Conservation (phyloP, 2,329 filamentous ascomycete species). For the Xylariales sp. region DNA sequence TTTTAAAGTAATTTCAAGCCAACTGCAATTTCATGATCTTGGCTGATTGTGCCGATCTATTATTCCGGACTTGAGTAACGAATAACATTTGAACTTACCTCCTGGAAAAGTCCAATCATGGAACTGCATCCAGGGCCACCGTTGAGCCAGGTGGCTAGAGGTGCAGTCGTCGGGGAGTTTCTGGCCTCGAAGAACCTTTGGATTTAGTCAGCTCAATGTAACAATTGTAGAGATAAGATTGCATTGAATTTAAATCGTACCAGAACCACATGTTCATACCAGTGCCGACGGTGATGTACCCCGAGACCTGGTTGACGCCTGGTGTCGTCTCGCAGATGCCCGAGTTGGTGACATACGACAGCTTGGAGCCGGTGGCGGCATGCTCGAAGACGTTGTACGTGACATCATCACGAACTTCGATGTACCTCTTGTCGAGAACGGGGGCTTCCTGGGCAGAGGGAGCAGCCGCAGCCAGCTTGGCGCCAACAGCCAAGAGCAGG, state of each 20-base stretch:
- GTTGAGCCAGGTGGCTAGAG: conserved; percentile 31
- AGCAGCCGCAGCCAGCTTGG: not conserved
- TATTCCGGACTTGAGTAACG: no score
- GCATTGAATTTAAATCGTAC: conserved; percentile 14
- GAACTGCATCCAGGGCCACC: conserved; percentile 35
- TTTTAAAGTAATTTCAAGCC: not conserved
- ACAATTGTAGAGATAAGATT: not conserved
- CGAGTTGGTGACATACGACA: conserved; percentile 46
- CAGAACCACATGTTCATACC: conserved; percentile 41
- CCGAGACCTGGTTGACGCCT: conserved; percentile 45
- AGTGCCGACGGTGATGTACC: conserved; percentile 42
- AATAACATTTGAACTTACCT: conserved; percentile 12
- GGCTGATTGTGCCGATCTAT: no score
- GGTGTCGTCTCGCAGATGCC: conserved; percentile 46
- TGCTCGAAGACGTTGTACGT: conserved; percentile 42
- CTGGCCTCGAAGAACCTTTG: conserved; percentile 32
- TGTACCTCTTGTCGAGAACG: conserved; percentile 11
- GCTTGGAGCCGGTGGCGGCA: conserved; percentile 35
- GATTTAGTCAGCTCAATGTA: no score
- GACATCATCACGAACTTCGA: conserved; percentile 12
- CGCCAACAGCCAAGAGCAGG: not conserved
- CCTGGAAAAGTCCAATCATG: conserved; percentile 36
- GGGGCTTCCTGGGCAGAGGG: not conserved
- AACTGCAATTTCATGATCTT: no score
- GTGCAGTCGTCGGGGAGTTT: conserved; percentile 22